A percentile compares a stretch with the other conserved stretches of the same genome.
Conservation (phyloP, 208 protist species). For the Crithidia sp. region DNA sequence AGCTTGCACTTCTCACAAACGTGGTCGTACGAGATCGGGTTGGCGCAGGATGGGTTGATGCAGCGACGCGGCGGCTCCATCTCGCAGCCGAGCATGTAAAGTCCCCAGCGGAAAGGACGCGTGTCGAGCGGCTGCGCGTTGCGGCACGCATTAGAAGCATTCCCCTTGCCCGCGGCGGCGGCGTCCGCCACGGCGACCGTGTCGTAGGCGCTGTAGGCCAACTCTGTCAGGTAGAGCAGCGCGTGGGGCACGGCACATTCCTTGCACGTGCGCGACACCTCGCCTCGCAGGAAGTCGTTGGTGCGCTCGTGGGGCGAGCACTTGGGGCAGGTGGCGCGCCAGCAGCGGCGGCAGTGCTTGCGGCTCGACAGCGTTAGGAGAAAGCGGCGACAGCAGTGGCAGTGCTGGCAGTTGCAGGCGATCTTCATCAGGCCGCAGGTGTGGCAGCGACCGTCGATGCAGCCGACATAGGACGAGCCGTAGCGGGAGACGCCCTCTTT, state of each 20-base stretch:
- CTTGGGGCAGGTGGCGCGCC: constrained; percentile 37
- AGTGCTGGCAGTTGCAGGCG: constrained; percentile 47
- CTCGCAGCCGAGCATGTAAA: constrained; percentile 37
- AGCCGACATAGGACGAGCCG: constrained; percentile 37
- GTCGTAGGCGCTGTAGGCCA: constrained; percentile 22
- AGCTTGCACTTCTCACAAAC: constrained; percentile 37
- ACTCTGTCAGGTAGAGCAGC: constrained; percentile 29
- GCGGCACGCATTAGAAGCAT: neutral
- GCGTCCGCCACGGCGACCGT: neutral
- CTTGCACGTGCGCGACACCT: constrained; percentile 28
- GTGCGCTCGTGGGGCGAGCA: constrained; percentile 29
- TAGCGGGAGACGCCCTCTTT: constrained; percentile 8
- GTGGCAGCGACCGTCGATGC: constrained; percentile 29
- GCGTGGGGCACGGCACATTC: constrained; percentile 38
- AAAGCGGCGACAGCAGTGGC: constrained; percentile 34
- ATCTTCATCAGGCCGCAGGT: constrained; percentile 34
- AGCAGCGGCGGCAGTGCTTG: constrained; percentile 54
- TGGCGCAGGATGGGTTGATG: constrained; percentile 42
- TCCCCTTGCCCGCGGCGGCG: neutral
- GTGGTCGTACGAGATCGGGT: constrained; percentile 26
- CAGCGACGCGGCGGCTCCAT: constrained; percentile 43
- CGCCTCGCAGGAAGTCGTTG: constrained; percentile 33
- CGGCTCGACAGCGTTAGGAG: constrained; percentile 34
- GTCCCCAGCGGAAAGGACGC: constrained; percentile 36
- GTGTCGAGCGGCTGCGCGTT: constrained; percentile 4